phyloP scores from a whole-genome alignment of 306 rosid species.

The Medicago truncatula region DNA sequence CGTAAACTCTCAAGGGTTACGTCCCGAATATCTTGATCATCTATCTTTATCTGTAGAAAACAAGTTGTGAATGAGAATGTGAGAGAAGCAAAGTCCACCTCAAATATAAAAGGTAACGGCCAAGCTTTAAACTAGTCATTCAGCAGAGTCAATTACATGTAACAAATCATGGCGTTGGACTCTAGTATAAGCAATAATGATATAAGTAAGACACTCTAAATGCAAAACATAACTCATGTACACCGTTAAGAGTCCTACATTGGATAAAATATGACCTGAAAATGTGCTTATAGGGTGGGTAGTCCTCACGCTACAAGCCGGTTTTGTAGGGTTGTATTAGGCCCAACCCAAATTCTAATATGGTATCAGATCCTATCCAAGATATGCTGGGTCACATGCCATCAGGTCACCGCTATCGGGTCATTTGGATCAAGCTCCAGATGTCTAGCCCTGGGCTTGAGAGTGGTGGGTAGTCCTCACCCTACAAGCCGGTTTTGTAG shows the following conservation, averaged over 20 bases:
- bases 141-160: slow-evolving; percentile 1
- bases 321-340: too few relatives aligned
- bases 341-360: too few relatives aligned
- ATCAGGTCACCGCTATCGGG: too few relatives aligned
- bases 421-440: too few relatives aligned
- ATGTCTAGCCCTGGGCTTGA: too few relatives aligned
- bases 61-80: slow-evolving; percentile 19
- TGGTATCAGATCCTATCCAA: too few relatives aligned
- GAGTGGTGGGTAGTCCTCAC: too few relatives aligned
- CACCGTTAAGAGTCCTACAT: neutral
- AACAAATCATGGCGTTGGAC: slow-evolving; percentile 14
- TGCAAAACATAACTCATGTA: neutral
- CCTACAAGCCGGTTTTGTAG: too few relatives aligned
- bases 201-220: slow-evolving; percentile 27
- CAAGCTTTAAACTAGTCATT: slow-evolving; percentile 3
- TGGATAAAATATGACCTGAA: too few relatives aligned
- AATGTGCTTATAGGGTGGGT: too few relatives aligned
- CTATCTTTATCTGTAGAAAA: slow-evolving; percentile 74
- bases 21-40: slow-evolving; percentile 81
- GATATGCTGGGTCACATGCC: too few relatives aligned
- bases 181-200: slow-evolving; percentile 26
- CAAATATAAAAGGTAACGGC: slow-evolving; percentile 24
- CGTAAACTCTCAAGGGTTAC: slow-evolving; percentile 87
- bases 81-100: slow-evolving; percentile 4
- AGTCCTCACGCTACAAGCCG: too few relatives aligned